Evolutionary conservation across 805 yeast species (phyloP), one percentile per base, ranked within the genome.

Genomic region (Brettanomyces naardenensis): DNA sequence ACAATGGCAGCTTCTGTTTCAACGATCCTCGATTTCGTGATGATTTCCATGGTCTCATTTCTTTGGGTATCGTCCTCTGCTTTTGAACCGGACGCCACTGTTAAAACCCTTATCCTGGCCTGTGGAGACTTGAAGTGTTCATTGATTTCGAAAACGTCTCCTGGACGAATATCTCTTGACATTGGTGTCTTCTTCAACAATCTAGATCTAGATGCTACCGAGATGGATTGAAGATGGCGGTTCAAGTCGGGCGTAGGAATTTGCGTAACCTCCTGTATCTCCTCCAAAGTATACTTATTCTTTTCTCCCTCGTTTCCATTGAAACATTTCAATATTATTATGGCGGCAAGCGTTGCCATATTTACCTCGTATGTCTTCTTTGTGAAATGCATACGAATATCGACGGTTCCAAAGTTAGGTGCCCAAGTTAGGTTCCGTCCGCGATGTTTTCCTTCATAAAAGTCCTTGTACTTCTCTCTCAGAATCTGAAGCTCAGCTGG

Each of bases 1-100:
- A 88, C 95, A 39, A 88, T 72, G 0, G 94, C 92, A 1, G 96
- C 95, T 53, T 85, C 92, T 3, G 82, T 65, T 50, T 80, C 84
- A 39, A 69, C 68, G 41, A 75, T 68, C 40, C 95, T 67, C 4
- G 86, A 76, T 46, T 73, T 80, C 28, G 70, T 69, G 22, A 86
- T 65, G 27, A 66, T 61, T n/a, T 68, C 68, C 54, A 78, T 61
- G 0, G 84, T 80, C 37, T 68, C 69, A 14, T 62, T 60, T 9
- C 71, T 58, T 46, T 78, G 84, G 13, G 63, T 60, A 27, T 75
- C 81, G 33, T 68, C 68, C 43, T 75, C 86, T 3, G 60, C 53
- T 37, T 66, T 69, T 6, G 61, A 55, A 1, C 61, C 46, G 15
- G 68, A 56, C 1, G 79, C 68, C 3, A 80, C 86, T 0, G 92